Base-by-base conservation (phyloP, 148 eudicot species). In the Spergularia bocconei region DNA sequence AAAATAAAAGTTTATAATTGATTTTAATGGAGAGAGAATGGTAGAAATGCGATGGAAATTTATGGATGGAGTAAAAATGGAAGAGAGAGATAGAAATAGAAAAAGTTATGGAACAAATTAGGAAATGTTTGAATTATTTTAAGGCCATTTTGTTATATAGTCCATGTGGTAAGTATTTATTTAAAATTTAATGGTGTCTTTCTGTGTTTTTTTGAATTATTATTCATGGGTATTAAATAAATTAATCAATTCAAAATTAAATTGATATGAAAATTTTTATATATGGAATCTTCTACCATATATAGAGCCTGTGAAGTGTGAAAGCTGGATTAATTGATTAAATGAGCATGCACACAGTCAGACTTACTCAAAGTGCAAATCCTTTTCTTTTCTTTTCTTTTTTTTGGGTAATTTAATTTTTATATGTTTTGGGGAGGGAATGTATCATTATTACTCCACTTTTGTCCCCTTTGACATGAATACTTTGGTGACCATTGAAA, bases 291-390 rank as follows among this genome's bases (percentile, higher is more conserved):
- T 75, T 68, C 50, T 70, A 71, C 77, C 77, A 76, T 71, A 55
- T 36, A 33, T 78, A 47, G 77, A 60, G 66, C 39, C 75, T 80
- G 83, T 57, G n/a, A 80, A 80, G 76, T 61, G 67, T 56, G 73
- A 29, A 29, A 29, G 36, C 36, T 29, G 36, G 36, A 29, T 29
- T 29, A 29, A 29, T 29, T 29, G 72, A 66, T 9, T 74, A 50
- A 69, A 69, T 69, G 72, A 75, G 75, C 79, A 75, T 75, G 75
- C 79, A 75, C 38, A 17, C 51, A 80, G 76, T 80, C 79, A 61
- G 76, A 75, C 60, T 69, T 70, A 44, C 79, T 80, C 11, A 80
- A 79, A 74, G 76, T 70, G 38, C 33, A 55, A 36, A 67, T 48
- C 51, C 51, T 79, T 70, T 70, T 75, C 51, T 65, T 62, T 52